Evolutionary conservation across 2,329 filamentous ascomycete species (phyloP), one percentile per base, ranked within the genome.

Genomic region (Pezicula carpinea): DNA sequence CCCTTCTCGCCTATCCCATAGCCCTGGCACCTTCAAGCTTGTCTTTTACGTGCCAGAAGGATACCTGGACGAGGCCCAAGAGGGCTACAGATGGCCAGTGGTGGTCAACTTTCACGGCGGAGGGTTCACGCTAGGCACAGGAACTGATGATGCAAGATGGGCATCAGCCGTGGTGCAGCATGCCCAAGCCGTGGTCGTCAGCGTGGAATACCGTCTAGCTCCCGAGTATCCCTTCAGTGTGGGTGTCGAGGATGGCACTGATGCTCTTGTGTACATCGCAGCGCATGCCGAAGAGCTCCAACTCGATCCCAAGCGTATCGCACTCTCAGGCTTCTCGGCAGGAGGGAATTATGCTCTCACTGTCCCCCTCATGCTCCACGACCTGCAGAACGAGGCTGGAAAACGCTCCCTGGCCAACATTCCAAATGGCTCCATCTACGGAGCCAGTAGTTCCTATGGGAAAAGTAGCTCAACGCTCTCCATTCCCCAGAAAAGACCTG

Each of bases 51-150:
- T 69, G 0, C 71, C 71, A 1, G 49, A 59, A 6, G 64, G 60
- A 6, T 73, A 73, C 45, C 50, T 58, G 2, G 57, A 55, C 6
- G 52, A 61, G 26, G 26, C 3, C 5, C 44, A 53, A 18, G 49
- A 63, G 22, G 48, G 59, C 15, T 51, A 53, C 32, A 57, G 50
- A n/a, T 70, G 58, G 43, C 73, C 81, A 0, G 77, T 77, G 15
- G 70, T 86, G 22, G 71, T 86, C 54, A 83, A 84, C 60, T 83
- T 82, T 57, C 83, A 87, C 57, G 82, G 82, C 21, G 83, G 83
- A 18, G 83, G 83, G 5, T 85, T 83, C 65, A 78, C 81, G 6
- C 65, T 85, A 26, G 83, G 83, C 11, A 72, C 73, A 39, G 79
- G 75, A 3, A 82, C 77, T 4, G 79, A 85, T 59, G 82, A 85